A percentile compares a stretch with the other conserved stretches of the same genome.
Conservation (phyloP, 2,329 filamentous ascomycete genomes). For the Arthrobotrys pseudoclavata region DNA sequence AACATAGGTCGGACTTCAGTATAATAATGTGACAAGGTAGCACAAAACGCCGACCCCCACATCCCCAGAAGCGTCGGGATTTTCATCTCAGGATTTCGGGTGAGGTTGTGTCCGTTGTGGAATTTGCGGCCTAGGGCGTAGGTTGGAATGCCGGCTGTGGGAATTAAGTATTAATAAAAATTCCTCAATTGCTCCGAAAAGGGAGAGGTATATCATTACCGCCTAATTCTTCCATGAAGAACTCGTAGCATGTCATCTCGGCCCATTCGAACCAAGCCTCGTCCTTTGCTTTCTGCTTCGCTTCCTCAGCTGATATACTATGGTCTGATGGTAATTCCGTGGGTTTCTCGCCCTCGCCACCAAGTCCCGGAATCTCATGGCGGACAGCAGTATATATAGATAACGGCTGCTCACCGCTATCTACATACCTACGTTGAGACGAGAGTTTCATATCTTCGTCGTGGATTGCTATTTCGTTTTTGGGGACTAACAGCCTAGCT, state of each 20-base stretch:
- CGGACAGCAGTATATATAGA: conserved; percentile 96
- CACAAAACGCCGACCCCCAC: conserved; percentile 97
- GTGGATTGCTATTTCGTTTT: conserved; percentile 82
- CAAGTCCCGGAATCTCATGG: conserved; percentile 86
- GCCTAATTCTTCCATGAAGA: conserved; percentile 84
- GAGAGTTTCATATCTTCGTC: conserved; percentile 89
- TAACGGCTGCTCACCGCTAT: conserved; percentile 83
- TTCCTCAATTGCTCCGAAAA: neutral
- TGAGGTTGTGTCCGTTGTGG: conserved; percentile 76
- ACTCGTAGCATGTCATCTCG: conserved; percentile 92
- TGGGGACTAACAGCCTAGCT: conserved; percentile 85
- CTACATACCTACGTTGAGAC: conserved; percentile 81
- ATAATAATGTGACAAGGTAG: conserved; percentile 95
- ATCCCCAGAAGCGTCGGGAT: conserved; percentile 89
- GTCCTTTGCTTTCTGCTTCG: conserved; percentile 69
- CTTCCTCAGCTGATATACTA: conserved; percentile 67
- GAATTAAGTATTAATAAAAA: neutral
- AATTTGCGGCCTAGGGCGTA: conserved; percentile 93
- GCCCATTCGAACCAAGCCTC: conserved; percentile 95
- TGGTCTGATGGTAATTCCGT: conserved; percentile 63
- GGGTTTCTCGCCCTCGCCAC: conserved; percentile 66
- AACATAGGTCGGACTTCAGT: conserved; percentile 89
- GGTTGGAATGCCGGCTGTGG: conserved; percentile 84
- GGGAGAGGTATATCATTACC: conserved; percentile 13
- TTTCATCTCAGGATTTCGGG: conserved; percentile 83